Evolutionary conservation across 768 basidiomycete genomes (phyloP), one percentile per base, ranked within the genome.

Genomic region (Lactarius sanguifluus): DNA sequence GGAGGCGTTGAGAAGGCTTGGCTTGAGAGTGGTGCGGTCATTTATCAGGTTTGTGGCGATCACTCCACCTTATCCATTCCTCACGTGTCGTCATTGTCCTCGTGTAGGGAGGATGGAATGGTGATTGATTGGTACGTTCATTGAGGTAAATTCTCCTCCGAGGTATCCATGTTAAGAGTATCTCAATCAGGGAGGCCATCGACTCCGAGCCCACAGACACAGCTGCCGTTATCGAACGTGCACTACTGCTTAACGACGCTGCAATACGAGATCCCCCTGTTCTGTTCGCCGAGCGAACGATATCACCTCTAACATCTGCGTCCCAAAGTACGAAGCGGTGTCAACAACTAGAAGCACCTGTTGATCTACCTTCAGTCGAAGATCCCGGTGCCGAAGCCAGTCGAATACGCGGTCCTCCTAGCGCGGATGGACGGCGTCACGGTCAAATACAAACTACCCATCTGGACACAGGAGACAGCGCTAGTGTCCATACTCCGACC

Each of bases 101-200:
- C 15, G 18, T 28, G 28, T 36, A 70, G 70, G 62, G 70, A 70
- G 36, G 70, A 70, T 16, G 70, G 70, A n/a, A 69, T 70, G 68
- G 70, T 69, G 9, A 70, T 70, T n/a, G 70, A 70, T 18, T 70
- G 70, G 70, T 70, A 30, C 40, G 45, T 69, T 9, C 52, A 12
- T 15, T 56, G 8, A 8, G 25, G 5, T 20, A 15, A 47, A 45
- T 34, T 12, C 7, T 5, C 7, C 7, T 5, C 7, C 12, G 7
- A 18, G 20, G 13, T 41, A 32, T 23, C 8, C 25, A 34, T 45
- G 45, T 34, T 61, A 15, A 67, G 36, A 38, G 20, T 41, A 20
- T 34, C 1, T 25, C 20, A 43, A 34, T 38, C 58, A 65, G 68
- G 64, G 58, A 59, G 41, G 34, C 59, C 20, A 41, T 45, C 38